Evolutionary conservation across 805 yeast species (phyloP).

Genomic region (Cyberlindnera euphorbiae): DNA sequence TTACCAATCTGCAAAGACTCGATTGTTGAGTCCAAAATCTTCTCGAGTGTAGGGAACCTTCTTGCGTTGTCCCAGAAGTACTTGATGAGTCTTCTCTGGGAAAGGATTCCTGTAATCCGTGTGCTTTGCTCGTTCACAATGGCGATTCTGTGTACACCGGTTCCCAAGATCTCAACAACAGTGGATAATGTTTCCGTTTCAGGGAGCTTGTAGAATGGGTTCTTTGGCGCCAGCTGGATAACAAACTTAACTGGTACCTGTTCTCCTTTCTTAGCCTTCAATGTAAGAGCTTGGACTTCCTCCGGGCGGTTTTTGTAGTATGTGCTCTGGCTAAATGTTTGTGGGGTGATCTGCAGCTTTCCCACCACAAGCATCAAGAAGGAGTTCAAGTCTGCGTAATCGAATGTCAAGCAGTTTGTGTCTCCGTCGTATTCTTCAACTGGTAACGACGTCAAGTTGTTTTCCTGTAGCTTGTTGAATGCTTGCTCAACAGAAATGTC

Average conservation of each 20-base stretch:
- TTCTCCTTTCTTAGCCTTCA: conserved; percentile 76
- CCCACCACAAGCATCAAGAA: conserved; percentile 81
- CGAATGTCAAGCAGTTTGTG: conserved; percentile 77
- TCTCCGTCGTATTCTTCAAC: conserved; percentile 55
- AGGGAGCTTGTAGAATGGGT: conserved; percentile 76
- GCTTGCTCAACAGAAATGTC: conserved; percentile 80
- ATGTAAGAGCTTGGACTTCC: conserved; percentile 38
- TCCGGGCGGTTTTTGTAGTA: conserved; percentile 30
- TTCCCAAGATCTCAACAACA: conserved; percentile 85
- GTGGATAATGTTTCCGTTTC: conserved; percentile 63
- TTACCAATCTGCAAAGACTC: conserved; percentile 75
- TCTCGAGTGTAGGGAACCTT: conserved; percentile 76
- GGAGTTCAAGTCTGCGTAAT: conserved; percentile 86
- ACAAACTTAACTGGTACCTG: conserved; percentile 91
- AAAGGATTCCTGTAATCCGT: conserved; percentile 73
- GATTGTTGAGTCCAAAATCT: conserved; percentile 61
- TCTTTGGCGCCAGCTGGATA: conserved; percentile 77
- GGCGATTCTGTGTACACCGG: conserved; percentile 93
- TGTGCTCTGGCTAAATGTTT: conserved; percentile 24
- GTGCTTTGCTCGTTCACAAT: conserved; percentile 51
- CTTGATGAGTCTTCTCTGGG: conserved; percentile 83
- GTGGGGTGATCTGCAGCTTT: conserved; percentile 42
- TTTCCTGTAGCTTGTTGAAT: conserved; percentile 65
- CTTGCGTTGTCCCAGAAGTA: conserved; percentile 93
- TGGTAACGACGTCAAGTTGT: conserved; percentile 84